Evolutionary conservation across 1,139 yeast species (phyloP), one percentile per base, ranked within the genome.

Genomic region (Protomyces macrosporus): DNA sequence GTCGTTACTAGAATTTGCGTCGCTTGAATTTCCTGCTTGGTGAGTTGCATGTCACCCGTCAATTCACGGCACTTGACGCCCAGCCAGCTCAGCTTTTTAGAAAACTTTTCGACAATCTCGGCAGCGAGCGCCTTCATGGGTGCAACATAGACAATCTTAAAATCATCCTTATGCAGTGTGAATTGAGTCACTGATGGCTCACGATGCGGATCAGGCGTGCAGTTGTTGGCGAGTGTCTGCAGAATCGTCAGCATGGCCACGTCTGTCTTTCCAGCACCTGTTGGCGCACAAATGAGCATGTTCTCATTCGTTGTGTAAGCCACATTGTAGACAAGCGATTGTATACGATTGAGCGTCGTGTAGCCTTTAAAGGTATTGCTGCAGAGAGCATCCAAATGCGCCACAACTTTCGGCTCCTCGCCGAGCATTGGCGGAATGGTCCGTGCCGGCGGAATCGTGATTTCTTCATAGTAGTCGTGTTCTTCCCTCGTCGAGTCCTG

Each of bases 241-340:
- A 95, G 78, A 70, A 93, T 85, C 0, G 98, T 81, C 51, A 93
- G 77, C 71, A 95, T 77, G 0, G 99, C 99, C 50, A 95, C 96
- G 74, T 95, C 98, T 0, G 99, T 95, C 72, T 93, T 93, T 81
- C 99, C 99, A 6, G 98, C 98, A 80, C 99, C 98, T 0, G 99
- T 93, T 1, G 99, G 99, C 0, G 99, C 99, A 82, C 98, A 93
- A 1, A 93, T 91, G 60, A 93, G 79, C 97, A 95, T 88, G 71
- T 95, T 93, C 70, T 91, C 97, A 74, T 90, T 91, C 5, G 98
- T 87, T 64, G 87, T 84, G 72, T 93, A 95, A 0, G 97, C 98
- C 16, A 90, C 88, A 0, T 96, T 96, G 69, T 81, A 95, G 0
- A 95, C 96, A 67, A 95, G 79, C 35, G 97, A 87, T 74, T 95